A percentile compares a stretch with the other conserved stretches of the same genome.
Evolutionary conservation across 1,284 basidiomycete species (phyloP).

Genomic region (Puccinia hordei): DNA sequence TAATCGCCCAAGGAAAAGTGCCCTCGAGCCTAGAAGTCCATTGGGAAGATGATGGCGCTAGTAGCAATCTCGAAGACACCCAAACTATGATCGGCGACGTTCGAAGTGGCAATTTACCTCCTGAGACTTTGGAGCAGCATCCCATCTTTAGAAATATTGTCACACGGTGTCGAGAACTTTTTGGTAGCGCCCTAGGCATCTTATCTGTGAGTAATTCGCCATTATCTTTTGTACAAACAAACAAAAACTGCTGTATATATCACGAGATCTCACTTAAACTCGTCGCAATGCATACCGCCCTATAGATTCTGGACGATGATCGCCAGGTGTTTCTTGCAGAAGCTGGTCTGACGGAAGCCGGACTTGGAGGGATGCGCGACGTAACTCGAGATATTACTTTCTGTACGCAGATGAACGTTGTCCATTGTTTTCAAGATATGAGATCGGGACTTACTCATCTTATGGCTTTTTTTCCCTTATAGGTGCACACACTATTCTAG

Average conservation of each 20-base stretch:
- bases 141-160: constrained; percentile 55
- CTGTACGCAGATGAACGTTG: constrained; percentile 1
- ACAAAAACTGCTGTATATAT: too few relatives aligned
- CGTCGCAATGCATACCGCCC: too few relatives aligned
- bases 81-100: neutral
- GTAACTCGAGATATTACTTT: constrained; percentile 31
- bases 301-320: constrained; percentile 55
- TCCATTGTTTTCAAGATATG: neutral
- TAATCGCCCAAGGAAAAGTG: constrained; percentile 28
- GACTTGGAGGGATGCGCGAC: constrained; percentile 6
- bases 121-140: constrained; percentile 48
- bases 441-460: neutral
- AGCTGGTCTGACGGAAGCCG: constrained; percentile 2
- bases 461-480: neutral
- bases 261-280: too few relatives aligned
- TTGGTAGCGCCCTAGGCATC: constrained; percentile 53
- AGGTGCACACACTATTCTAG: constrained; percentile 47
- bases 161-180: constrained; percentile 53
- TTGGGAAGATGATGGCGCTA: constrained; percentile 5
- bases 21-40: constrained; percentile 16
- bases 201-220: constrained; percentile 52
- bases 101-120: neutral
- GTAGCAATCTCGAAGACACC: neutral
- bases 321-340: constrained; percentile 56
- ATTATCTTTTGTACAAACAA: neutral